Evolutionary conservation across 2,329 filamentous ascomycete genomes (phyloP), one percentile per base, ranked within the genome.

Genomic region (Ophiosphaerella herpotricha): DNA sequence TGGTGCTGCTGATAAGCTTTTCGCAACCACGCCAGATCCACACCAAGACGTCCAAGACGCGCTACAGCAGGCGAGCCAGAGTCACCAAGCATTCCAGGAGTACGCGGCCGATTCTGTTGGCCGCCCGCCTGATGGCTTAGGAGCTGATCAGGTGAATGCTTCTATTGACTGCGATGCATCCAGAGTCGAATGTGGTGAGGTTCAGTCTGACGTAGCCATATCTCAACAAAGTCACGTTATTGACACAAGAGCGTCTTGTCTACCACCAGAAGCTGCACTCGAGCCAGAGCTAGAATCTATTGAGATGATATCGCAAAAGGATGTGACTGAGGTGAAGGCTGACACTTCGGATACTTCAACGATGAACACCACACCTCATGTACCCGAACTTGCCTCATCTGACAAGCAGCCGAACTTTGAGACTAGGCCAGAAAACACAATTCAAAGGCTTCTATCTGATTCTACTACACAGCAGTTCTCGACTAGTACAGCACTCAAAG

Each of bases 1-100:
- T 42, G 45, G 49, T 43, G 48, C 41, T 41, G 40, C 36, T 38
- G 55, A 63, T 50, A 66, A 68, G 60, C 60, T 61, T 64, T 57
- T 23, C 35, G 41, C 57, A 50, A 44, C 48, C 42, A 34, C 46
- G 38, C 39, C 34, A 13, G 42, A 37, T 35, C 45, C 54, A 48
- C 21, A 18, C 52, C 61, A 64, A 62, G 63, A 57, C 42, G 46
- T 46, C 54, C 63, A 66, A 57, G 46, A 53, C 43, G 34, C 43
- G 46, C 56, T 50, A 55, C 43, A 43, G 32, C 43, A 35, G 41
- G 43, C 50, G 52, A 33, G 46, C 14, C 11, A 39, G 43, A 26
- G 47, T 52, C 48, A 55, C 54, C 55, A 63, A 64, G 57, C 51
- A 29, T 41, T 34, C 14, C 37, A 43, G 41, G 38, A 52, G 29